A percentile compares a stretch with the other conserved stretches of the same genome.
Evolutionary conservation across 768 basidiomycete genomes (phyloP).

Genomic region (Dentipellis fragilis): DNA sequence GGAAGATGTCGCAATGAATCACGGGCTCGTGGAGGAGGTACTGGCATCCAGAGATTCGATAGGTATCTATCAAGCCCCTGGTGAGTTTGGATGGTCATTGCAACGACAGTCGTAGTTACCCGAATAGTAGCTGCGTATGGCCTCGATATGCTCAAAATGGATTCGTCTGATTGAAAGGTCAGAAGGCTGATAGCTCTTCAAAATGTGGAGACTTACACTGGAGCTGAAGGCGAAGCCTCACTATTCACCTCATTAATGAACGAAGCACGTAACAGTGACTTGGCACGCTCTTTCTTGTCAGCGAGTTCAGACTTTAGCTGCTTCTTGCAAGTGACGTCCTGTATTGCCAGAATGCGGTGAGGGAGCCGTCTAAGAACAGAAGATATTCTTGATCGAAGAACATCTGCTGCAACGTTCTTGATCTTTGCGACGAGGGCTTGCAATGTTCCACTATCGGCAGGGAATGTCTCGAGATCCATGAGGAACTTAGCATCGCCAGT

Average conservation of each 20-base stretch:
- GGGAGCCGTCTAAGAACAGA: not conserved
- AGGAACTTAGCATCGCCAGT: not conserved
- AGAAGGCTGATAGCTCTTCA: not conserved
- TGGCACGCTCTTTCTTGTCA: not conserved
- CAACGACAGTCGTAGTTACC: not conserved
- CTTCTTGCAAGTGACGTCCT: not conserved
- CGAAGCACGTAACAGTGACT: not conserved
- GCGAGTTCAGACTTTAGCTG: not conserved
- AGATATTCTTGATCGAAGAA: not conserved
- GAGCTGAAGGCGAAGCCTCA: not conserved
- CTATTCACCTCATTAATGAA: not conserved
- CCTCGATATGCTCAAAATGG: too few species aligned
- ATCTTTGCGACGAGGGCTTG: not conserved
- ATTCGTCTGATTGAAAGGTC: too few species aligned
- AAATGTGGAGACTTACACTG: not conserved
- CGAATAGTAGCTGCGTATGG: too few species aligned
- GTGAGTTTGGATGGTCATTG: not conserved
- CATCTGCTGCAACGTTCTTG: not conserved
- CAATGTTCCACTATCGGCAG: not conserved
- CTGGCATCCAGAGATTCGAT: conserved; percentile 1
- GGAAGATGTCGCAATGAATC: not conserved
- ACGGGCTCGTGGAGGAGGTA: not conserved
- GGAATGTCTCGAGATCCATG: not conserved
- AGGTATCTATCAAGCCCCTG: not conserved
- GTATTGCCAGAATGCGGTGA: not conserved